Evolutionary conservation across 768 basidiomycete genomes (phyloP).

Genomic region (Kwoniella sp.): DNA sequence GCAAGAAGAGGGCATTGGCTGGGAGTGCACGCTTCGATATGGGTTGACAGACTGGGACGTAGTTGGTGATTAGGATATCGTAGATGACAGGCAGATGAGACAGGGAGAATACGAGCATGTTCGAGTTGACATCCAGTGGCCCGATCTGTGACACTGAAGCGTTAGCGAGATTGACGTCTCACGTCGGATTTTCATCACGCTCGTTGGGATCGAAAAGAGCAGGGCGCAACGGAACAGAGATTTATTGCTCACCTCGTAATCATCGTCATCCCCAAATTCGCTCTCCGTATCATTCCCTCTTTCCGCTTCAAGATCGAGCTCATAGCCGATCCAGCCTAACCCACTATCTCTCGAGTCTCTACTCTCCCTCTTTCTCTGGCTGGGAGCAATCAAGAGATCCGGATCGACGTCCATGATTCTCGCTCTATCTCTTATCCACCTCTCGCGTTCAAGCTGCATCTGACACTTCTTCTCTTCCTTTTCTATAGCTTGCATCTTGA

Average conservation of each 20-base stretch:
- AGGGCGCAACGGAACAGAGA: not conserved
- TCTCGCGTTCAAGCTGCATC: conserved; percentile 31
- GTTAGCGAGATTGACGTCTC: too few species aligned
- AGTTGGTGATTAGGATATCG: conserved; percentile 76
- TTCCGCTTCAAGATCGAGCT: conserved; percentile 67
- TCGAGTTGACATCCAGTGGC: conserved; percentile 64
- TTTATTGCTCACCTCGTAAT: conserved; percentile 14
- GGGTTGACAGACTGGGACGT: conserved; percentile 67
- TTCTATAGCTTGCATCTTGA: conserved; percentile 19
- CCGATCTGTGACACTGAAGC: too few species aligned
- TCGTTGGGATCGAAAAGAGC: too few species aligned
- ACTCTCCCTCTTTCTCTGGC: conserved; percentile 11
- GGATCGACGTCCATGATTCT: conserved; percentile 41
- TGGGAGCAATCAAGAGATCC: conserved; percentile 19
- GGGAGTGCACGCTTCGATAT: conserved; percentile 66
- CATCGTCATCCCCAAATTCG: conserved; percentile 52
- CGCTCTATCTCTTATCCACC: conserved; percentile 40
- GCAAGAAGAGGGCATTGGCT: conserved; percentile 86
- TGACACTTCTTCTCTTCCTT: conserved; percentile 20
- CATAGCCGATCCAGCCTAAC: conserved; percentile 49
- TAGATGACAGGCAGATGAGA: conserved; percentile 74
- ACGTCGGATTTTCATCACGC: too few species aligned
- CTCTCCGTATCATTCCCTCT: conserved; percentile 63
- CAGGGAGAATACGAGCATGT: conserved; percentile 90
- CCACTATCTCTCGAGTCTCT: conserved; percentile 16